Evolutionary conservation across 768 basidiomycete species (phyloP), one percentile per base, ranked within the genome.

Genomic region (Tremella fuciformis): DNA sequence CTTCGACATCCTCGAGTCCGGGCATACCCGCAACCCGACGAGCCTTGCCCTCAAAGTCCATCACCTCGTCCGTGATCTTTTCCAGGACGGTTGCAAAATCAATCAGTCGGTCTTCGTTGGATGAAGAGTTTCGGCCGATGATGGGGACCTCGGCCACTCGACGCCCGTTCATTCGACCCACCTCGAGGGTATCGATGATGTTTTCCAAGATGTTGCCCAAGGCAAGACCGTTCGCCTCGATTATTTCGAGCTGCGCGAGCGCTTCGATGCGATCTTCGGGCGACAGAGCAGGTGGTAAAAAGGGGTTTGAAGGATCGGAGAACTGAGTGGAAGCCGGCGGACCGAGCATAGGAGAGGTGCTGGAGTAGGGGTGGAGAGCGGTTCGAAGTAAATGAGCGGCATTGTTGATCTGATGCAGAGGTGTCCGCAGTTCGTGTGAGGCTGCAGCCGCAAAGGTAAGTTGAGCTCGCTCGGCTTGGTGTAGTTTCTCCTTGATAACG

Each of bases 181-280:
- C 66, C 55, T 76, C 75, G 1, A 76, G 65, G 8, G 69, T 72
- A 48, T 73, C 71, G 54, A 73, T 70, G 37, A 76, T 71, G 48
- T 72, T 72, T 38, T 71, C 70, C 8, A 75, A 51, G 39, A 75
- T 69, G 16, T 58, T 52, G 2, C 66, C 65, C 1, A 75, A 52
- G 0, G 70, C 58, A 8, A 57, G 26, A 8, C 73, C 73, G 50
- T 68, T 72, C 1, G 67, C 44, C 26, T 72, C 73, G 34, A 75
- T 68, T 53, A 68, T 64, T 21, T 75, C 71, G 26, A 73, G 55
- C 21, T 73, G 71, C 2, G 54, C 18, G 8, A 65, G 19, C 0
- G 62, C 66, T 40, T 73, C 71, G 16, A 55, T 44, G 9, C 63
- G 55, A 41, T 67, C 63, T 39, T 71, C 67, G 3, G 47, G 29